A percentile compares a stretch with the other conserved stretches of the same genome.
Evolutionary conservation across 345 rosid genomes (phyloP).

Genomic region (Eucalyptus melliodora): DNA sequence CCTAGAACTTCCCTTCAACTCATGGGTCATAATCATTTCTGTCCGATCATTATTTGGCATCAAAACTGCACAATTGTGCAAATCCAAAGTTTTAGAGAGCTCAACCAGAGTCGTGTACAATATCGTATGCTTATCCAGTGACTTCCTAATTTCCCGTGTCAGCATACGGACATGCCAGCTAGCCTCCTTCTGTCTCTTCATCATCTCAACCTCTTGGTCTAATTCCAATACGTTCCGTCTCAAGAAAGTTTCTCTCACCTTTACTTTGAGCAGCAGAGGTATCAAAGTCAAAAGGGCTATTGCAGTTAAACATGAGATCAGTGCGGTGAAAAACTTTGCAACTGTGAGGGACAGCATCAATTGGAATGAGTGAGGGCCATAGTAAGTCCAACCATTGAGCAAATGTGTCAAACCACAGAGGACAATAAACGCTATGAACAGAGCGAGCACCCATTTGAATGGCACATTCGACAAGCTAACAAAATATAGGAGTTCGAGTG

Average conservation of each 20-base stretch:
- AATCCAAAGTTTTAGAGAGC: slow-evolving; percentile 80
- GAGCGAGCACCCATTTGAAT: slow-evolving; percentile 92
- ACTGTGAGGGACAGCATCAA: slow-evolving; percentile 70
- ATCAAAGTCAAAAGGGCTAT: slow-evolving; percentile 83
- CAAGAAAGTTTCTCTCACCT: slow-evolving; percentile 90
- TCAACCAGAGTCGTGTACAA: slow-evolving; percentile 78
- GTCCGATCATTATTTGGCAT: slow-evolving; percentile 79
- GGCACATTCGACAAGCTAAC: slow-evolving; percentile 85
- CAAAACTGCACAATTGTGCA: slow-evolving; percentile 86
- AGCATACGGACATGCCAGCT: slow-evolving; percentile 87
- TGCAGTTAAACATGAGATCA: slow-evolving; percentile 85
- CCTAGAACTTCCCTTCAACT: slow-evolving; percentile 31
- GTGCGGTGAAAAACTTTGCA: slow-evolving; percentile 71
- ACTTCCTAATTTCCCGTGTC: slow-evolving; percentile 73
- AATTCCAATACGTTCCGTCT: slow-evolving; percentile 76
- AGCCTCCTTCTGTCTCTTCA: slow-evolving; percentile 83
- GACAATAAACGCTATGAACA: slow-evolving; percentile 83
- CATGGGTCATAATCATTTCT: slow-evolving; percentile 67
- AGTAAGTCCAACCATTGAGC: slow-evolving; percentile 79
- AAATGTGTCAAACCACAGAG: slow-evolving; percentile 93
- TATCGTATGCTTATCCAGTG: slow-evolving; percentile 79
- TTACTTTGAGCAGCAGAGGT: slow-evolving; percentile 74
- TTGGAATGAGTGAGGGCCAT: slow-evolving; percentile 84
- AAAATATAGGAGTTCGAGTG: slow-evolving; percentile 86
- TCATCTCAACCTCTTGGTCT: slow-evolving; percentile 86